Conservation (phyloP, 129 eudicot genomes). For the Solidago caesia region DNA sequence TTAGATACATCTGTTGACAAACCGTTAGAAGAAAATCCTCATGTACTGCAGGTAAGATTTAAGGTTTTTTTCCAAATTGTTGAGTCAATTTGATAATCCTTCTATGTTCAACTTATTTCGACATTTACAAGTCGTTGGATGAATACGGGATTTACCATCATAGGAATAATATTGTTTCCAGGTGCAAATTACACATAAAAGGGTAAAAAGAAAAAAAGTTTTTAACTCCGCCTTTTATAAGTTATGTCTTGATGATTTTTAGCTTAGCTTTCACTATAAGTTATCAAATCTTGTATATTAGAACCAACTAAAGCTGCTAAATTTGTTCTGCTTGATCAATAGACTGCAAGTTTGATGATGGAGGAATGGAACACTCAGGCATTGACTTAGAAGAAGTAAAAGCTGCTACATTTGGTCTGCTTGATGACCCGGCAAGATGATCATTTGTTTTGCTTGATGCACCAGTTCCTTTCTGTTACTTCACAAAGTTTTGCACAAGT, state of each 20-base stretch:
- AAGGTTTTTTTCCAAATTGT: neutral
- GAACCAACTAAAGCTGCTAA: slow-evolving; percentile 12
- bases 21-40: slow-evolving; percentile 31
- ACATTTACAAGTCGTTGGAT: neutral
- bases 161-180: slow-evolving; percentile 27
- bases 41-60: slow-evolving; percentile 35
- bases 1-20: slow-evolving; percentile 26
- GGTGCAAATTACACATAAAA: slow-evolving; percentile 33
- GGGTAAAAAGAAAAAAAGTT: too few species aligned
- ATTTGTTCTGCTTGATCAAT: slow-evolving; percentile 22
- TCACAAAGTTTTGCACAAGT: too few species aligned
- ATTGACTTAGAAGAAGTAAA: slow-evolving; percentile 18
- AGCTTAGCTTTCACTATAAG: too few species aligned
- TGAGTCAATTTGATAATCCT: slow-evolving; percentile 11
- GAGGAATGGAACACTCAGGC: slow-evolving; percentile 23
- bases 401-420: slow-evolving; percentile 33
- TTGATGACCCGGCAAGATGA: slow-evolving; percentile 34
- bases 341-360: slow-evolving; percentile 18
- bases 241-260: too few species aligned
- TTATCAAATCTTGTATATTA: slow-evolving; percentile 30
- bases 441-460: too few species aligned
- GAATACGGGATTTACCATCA: slow-evolving; percentile 12
- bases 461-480: too few species aligned
- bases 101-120: slow-evolving; percentile 8
- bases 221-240: too few species aligned